Conservation (phyloP, 2,329 filamentous ascomycete genomes). For the Neurospora sp. region DNA sequence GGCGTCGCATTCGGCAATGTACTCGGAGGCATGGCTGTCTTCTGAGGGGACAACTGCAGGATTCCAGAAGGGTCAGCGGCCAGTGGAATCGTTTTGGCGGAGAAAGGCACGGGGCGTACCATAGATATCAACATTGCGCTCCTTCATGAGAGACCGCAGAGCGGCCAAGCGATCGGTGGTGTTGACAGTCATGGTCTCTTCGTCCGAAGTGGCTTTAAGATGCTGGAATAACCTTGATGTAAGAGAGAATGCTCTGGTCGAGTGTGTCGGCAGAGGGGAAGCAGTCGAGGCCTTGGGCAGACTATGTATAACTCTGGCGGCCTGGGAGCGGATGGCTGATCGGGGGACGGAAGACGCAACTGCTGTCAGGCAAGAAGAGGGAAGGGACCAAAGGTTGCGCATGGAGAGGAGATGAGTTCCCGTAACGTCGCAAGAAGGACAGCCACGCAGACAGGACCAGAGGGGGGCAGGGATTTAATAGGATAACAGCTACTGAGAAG, state of each 20-base stretch:
- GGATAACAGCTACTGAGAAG: not conserved
- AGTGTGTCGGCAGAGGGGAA: not conserved
- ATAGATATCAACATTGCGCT: conserved; percentile 82
- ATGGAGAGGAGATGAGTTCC: not conserved
- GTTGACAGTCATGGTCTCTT: conserved; percentile 65
- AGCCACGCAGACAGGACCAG: not conserved
- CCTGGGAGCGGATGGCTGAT: not conserved
- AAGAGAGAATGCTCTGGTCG: not conserved
- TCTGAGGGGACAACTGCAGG: conserved; percentile 80
- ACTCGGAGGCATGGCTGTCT: conserved; percentile 95
- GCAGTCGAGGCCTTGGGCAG: not conserved
- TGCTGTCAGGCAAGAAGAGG: not conserved
- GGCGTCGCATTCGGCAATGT: conserved; percentile 91
- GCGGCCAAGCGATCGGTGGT: conserved; percentile 66
- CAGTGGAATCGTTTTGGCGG: conserved; percentile 3
- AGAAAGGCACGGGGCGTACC: conserved; percentile 44
- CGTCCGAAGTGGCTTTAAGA: conserved; percentile 6
- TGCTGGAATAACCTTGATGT: not conserved
- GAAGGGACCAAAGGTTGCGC: not conserved
- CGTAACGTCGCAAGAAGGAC: not conserved
- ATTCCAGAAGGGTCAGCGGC: conserved; percentile 7
- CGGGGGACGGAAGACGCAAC: not conserved
- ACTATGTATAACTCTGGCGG: not conserved
- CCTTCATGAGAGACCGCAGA: conserved; percentile 77
- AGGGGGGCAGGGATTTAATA: not conserved